Conservation (phyloP, 73 alveolate species). For the Paramecium biaurelia region DNA sequence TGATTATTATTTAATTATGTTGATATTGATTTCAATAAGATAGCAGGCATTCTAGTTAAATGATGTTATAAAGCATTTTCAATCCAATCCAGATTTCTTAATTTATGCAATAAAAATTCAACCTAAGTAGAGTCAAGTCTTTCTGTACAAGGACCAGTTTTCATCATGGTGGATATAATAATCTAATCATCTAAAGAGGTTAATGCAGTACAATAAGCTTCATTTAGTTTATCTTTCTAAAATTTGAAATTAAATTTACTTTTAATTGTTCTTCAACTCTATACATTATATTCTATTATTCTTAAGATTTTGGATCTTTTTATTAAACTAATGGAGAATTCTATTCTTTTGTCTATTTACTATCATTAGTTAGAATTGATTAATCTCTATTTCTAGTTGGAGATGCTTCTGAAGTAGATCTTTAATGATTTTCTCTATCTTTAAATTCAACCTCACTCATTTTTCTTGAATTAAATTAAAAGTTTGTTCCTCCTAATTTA, state of each 20-base stretch:
- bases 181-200: conserved; percentile 32
- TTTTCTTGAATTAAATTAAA: not conserved
- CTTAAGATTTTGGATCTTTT: not conserved
- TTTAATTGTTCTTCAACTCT: not conserved
- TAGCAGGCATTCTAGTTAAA: conserved; percentile 24
- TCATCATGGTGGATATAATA: conserved; percentile 11
- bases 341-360: not conserved
- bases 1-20: not conserved
- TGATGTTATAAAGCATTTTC: conserved; percentile 18
- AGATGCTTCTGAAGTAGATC: not conserved
- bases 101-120: not conserved
- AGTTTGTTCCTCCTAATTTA: not conserved
- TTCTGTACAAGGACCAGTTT: conserved; percentile 43
- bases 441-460: not conserved
- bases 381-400: not conserved
- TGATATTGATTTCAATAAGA: not conserved
- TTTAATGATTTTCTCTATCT: not conserved
- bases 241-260: not conserved
- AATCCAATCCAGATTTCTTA: conserved; percentile 27
- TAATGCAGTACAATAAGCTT: conserved; percentile 14
- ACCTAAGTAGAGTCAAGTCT: conserved; percentile 35
- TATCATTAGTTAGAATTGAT: not conserved
- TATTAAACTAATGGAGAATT: not conserved
- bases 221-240: conserved; percentile 14
- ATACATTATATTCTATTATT: not conserved